Evolutionary conservation across 345 rosid genomes (phyloP).

Genomic region (Acer saccharum): DNA sequence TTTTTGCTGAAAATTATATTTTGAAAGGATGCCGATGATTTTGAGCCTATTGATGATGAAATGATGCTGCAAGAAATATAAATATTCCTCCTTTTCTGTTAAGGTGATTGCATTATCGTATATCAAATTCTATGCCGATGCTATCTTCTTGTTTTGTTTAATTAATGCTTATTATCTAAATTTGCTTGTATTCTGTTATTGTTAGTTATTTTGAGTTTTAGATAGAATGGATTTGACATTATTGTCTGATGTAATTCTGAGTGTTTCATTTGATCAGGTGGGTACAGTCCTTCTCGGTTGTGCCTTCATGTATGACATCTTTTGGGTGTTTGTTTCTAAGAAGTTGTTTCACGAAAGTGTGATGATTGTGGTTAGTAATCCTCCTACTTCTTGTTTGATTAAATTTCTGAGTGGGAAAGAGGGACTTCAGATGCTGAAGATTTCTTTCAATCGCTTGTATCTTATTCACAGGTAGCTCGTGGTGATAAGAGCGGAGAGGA

Average conservation of each 20-base stretch:
- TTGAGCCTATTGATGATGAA: not conserved
- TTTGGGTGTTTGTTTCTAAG: constrained; percentile 98
- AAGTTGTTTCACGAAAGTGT: constrained; percentile 95
- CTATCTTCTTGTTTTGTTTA: constrained; percentile 7
- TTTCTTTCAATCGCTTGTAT: constrained; percentile 13
- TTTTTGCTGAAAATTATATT: not conserved
- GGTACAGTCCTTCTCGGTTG: constrained; percentile 97
- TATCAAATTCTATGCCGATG: not conserved
- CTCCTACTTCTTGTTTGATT: not conserved
- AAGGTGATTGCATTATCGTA: not conserved
- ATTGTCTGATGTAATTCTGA: constrained; percentile 18
- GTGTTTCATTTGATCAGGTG: constrained; percentile 55
- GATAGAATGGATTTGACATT: not conserved
- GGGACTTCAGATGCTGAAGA: constrained; percentile 7
- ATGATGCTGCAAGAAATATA: not conserved
- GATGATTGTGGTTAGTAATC: constrained; percentile 91
- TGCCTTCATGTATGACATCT: constrained; percentile 94
- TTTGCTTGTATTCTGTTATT: not conserved
- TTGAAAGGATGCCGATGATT: too few species aligned
- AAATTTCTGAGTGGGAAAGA: not conserved
- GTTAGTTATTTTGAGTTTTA: constrained; percentile 1
- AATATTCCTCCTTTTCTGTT: not conserved
- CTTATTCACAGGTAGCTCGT: constrained; percentile 77
- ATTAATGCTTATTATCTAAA: not conserved
- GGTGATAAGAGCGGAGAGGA: constrained; percentile 96